Evolutionary conservation across 1,284 basidiomycete genomes (phyloP), one percentile per base, ranked within the genome.

Genomic region (Puccinia polysora): DNA sequence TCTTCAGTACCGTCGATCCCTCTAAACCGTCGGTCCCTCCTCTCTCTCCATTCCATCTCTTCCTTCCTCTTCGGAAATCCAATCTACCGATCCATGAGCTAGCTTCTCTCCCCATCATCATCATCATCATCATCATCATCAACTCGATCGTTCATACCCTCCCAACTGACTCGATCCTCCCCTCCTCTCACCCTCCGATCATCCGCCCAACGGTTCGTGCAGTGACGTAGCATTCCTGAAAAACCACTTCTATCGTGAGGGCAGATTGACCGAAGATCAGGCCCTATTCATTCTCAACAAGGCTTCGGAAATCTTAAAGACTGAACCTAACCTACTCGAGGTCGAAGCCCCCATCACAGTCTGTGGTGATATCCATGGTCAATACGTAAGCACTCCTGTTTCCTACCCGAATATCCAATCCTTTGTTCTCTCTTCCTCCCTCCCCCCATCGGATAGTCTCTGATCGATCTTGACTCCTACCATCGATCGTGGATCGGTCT

Each of bases 191-290:
- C 64, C 38, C 40, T 15, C 64, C 53, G n/a, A 32, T 30, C 15
- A 52, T 62, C 30, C 20, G 25, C 62, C 20, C 50, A 0, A 34
- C 43, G 52, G n/a, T 58, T 58, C 34, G 15, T 20, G 20, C 34
- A 70, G 68, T n/a, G 90, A 97, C 81, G 85, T 97, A 77, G 92
- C 91, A 38, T 98, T 95, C 81, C 84, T 98, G 75, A 98, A 98
- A 84, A 97, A 97, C 78, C 95, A 98, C 82, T 97, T 98, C 79
- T 97, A 97, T 81, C 87, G 94, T 68, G 95, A 97, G 81, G 95
- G 95, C 0, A 83, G 91, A 60, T 74, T 53, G 74, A 76, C 69
- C 68, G 75, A 45, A 74, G 80, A 50, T 73, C 90, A 94, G 81
- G 91, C 91, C 18, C 80, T 91, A 70, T 93, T 86, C 82, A 95